Evolutionary conservation across 2,329 filamentous ascomycete genomes (phyloP), one percentile per base, ranked within the genome.

Genomic region (Ceratocystis diversiconidia): DNA sequence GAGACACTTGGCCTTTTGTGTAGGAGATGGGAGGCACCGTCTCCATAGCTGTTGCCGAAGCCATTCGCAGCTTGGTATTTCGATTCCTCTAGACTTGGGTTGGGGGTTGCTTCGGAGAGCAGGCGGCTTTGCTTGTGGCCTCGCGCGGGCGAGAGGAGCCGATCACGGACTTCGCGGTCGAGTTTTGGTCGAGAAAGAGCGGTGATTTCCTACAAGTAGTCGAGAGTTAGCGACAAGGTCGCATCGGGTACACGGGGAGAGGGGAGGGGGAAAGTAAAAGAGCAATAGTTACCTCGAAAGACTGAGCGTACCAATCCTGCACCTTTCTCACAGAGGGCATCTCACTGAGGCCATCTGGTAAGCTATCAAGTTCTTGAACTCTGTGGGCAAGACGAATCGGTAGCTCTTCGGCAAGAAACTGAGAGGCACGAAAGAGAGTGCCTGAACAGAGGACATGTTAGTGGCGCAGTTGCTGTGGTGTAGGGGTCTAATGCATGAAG

Each of bases 251-350:
- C 65, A 44, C 60, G 63, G 46, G 15, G 19, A 32, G 57, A 59
- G 5, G 5, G 25, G 25, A 17, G 17, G 30, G 25, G 36, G 19
- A 59, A n/a, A 12, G 30, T 6, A 48, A 48, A 25, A 15, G 36
- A 10, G n/a, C 12, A 22, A 48, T 25, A 74, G 82, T 71, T 83
- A 96, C 92, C 85, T 99, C 94, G 73, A 99, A 99, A 63, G 94
- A 99, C 79, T 99, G 94, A 69, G 92, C 94, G 76, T 99, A 99
- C 94, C 94, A 99, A 73, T 97, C 92, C 75, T 92, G 88, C 70
- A 99, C 94, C 73, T 87, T 90, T 75, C 87, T 86, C 70, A 99
- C 96, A 10, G 94, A 97, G 48, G 92, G 90, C 94, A 99, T 97
- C 71, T 97, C 92, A 74, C 90, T 96, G 68, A 99, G 83, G 65